phyloP scores from a whole-genome alignment of 202 grass and related monocot species.

The Panicum virgatum region DNA sequence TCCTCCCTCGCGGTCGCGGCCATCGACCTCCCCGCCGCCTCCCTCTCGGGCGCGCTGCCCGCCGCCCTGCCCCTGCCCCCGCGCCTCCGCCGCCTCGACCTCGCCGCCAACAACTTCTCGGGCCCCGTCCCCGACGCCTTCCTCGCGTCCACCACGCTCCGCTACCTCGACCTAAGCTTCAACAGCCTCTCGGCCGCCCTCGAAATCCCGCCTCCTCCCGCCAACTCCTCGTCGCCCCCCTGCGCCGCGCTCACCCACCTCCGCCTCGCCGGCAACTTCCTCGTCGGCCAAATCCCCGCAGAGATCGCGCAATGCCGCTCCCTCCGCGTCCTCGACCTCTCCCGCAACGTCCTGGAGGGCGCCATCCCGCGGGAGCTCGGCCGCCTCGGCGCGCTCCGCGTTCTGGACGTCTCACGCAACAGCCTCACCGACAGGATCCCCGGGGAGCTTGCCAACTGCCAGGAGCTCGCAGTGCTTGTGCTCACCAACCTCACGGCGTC shows the following conservation, averaged over 20 bases:
- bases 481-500: slow-evolving; percentile 51
- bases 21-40: slow-evolving; percentile 40
- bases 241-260: slow-evolving; percentile 52
- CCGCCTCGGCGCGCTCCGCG: slow-evolving; percentile 40
- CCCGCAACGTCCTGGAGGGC: slow-evolving; percentile 63
- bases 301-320: slow-evolving; percentile 49
- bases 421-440: slow-evolving; percentile 70
- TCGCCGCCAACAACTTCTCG: slow-evolving; percentile 61
- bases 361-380: slow-evolving; percentile 40
- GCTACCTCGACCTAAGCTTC: slow-evolving; percentile 50
- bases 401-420: slow-evolving; percentile 69
- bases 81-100: slow-evolving; percentile 55
- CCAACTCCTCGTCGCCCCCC: background rate
- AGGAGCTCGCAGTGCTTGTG: slow-evolving; percentile 57
- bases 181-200: slow-evolving; percentile 46
- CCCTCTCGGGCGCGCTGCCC: slow-evolving; percentile 47
- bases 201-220: slow-evolving; percentile 12
- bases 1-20: slow-evolving; percentile 27
- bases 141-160: slow-evolving; percentile 45
- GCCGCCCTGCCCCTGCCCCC: slow-evolving; percentile 30
- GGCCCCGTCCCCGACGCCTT: slow-evolving; percentile 53
- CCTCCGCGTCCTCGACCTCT: slow-evolving; percentile 48
- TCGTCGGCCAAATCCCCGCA: slow-evolving; percentile 47
- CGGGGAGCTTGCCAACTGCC: slow-evolving; percentile 46
- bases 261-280: slow-evolving; percentile 55